Conservation (phyloP, 176 grass and related monocot genomes). For the Thinopyrum elongatum region DNA sequence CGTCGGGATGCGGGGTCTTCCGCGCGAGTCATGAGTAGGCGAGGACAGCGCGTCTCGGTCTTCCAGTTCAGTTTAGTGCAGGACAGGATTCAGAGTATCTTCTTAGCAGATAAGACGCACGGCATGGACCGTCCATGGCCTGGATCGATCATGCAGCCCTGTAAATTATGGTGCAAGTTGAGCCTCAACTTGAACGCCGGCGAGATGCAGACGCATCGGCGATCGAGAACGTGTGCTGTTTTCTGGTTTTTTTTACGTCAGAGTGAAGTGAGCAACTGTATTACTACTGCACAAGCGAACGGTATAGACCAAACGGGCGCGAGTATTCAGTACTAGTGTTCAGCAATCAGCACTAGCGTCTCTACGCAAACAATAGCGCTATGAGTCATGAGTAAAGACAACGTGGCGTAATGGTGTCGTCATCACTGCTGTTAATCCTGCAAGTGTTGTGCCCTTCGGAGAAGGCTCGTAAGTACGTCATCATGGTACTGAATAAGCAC, state of each 20-base stretch:
- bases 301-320: not conserved
- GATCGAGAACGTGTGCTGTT: conserved; percentile 25
- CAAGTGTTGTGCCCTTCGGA: not conserved
- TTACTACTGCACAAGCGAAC: not conserved
- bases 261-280: not conserved
- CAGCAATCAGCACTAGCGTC: not conserved
- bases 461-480: not conserved
- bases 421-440: conserved; percentile 24
- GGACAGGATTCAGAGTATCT: not conserved
- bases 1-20: conserved; percentile 4
- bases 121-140: conserved; percentile 7
- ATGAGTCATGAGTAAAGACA: not conserved
- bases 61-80: not conserved
- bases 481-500: not conserved
- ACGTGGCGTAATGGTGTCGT: conserved; percentile 15
- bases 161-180: not conserved
- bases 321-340: not conserved
- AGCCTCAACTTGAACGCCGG: conserved; percentile 11
- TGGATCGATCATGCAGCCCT: not conserved
- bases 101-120: not conserved
- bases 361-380: not conserved
- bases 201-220: conserved; percentile 24
- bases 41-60: not conserved
- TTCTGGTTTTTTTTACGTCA: not conserved
- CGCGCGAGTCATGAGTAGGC: not conserved